Base-by-base conservation (phyloP, 441 rosid genomes). In the Gossypium davidsonii region DNA sequence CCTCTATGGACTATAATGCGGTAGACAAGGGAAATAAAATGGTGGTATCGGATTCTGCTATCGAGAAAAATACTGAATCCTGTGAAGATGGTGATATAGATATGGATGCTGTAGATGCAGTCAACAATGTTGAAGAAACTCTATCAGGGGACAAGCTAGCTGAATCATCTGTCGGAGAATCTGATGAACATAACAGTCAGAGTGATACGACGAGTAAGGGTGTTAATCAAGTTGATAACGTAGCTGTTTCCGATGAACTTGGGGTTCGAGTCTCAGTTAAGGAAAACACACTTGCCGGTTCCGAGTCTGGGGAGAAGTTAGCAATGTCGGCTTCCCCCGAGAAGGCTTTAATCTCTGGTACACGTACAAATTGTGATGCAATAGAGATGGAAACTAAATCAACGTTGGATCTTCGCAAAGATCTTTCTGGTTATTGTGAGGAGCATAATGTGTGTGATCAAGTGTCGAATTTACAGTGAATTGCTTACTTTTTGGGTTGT, bases 261-360 rank as follows among this genome's bases (percentile, higher is more conserved):
- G 69, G 73, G 68, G 58, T 51, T 61, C 66, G 63, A 4, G 57
- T 61, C 59, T 72, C 78, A 18, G 76, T 71, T 74, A 73, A 77
- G 49, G 73, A 62, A 57, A 67, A 61, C 53, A 64, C 23, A 20
- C 39, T 42, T 72, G 62, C 76, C 1, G 73, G 67, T 71, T 72
- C 70, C 28, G 70, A 68, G 73, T 64, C 73, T 2, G 34, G 48
- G 71, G 62, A 60, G 57, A 72, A 60, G 62, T 73, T 66, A 37
- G 69, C 55, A 11, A 80, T 46, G 61, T 55, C 34, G 65, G 62
- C 70, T 34, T 48, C 67, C 6, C 72, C 62, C 53, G 26, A 28
- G 57, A 78, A 79, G 56, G 70, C 61, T 52, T 67, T 61, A 48
- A 11, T 71, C 53, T 74, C 79, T 3, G 76, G 78, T 80, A n/a